Evolutionary conservation across 441 rosid species (phyloP).

Genomic region (Dalechampia spathulata): DNA sequence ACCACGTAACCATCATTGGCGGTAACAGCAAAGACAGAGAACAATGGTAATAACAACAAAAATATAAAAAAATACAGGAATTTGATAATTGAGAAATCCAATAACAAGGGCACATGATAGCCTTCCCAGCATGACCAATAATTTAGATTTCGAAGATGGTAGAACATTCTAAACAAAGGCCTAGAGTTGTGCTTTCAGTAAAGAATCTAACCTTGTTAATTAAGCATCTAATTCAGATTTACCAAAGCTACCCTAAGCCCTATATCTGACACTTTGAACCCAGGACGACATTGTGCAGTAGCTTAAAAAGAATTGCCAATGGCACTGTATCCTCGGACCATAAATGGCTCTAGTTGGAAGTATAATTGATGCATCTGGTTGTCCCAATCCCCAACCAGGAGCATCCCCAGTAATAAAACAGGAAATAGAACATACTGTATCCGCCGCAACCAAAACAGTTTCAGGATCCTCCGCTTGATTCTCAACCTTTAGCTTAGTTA

Average conservation of each 20-base stretch:
- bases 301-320: conserved; percentile 5
- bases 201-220: conserved; percentile 9
- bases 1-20: neutral
- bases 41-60: neutral
- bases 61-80: neutral
- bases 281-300: neutral
- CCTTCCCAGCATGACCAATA: neutral
- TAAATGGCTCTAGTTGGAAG: conserved; percentile 29
- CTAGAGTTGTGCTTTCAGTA: neutral
- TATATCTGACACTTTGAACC: conserved; percentile 4
- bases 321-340: conserved; percentile 28
- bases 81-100: neutral
- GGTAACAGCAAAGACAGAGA: neutral
- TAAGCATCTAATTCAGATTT: too few species aligned
- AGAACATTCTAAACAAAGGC: conserved; percentile 3
- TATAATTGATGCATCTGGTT: conserved; percentile 4
- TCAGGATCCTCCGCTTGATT: conserved; percentile 33
- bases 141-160: neutral
- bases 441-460: conserved; percentile 55
- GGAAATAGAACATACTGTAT: conserved; percentile 53
- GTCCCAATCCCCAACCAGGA: conserved; percentile 2
- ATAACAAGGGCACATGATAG: neutral
- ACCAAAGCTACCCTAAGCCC: conserved; percentile 1
- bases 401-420: conserved; percentile 5
- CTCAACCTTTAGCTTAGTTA: conserved; percentile 33